Percentiles rank a stretch among this genome's conserved stretches.
Conservation (phyloP, 805 yeast species). For the Yamadazyma tumulicola region DNA sequence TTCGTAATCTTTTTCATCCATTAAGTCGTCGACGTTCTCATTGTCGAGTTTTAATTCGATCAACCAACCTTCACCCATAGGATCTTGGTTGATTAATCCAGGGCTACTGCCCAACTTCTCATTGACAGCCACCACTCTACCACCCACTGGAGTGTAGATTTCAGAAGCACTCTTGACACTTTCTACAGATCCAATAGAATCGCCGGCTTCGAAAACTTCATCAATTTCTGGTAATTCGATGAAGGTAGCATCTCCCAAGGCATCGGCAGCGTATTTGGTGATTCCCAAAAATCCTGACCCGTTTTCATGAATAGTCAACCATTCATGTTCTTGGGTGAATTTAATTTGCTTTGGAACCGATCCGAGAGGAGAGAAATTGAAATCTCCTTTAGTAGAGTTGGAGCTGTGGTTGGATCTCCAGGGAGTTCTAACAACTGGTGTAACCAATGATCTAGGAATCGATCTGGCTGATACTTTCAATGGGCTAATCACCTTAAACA, state of each 20-base stretch:
- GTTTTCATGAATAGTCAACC: constrained; percentile 85
- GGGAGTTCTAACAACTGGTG: background rate
- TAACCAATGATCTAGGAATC: background rate
- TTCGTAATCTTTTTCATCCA: constrained; percentile 55
- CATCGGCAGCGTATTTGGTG: constrained; percentile 92
- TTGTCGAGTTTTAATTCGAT: constrained; percentile 64
- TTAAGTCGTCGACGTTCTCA: constrained; percentile 37
- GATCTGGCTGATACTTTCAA: too few species aligned
- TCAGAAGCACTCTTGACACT: constrained; percentile 93
- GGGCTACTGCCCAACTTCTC: constrained; percentile 65
- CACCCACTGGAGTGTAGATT: constrained; percentile 82
- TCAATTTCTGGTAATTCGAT: constrained; percentile 84
- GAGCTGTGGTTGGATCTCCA: too few species aligned
- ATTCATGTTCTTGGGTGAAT: constrained; percentile 90
- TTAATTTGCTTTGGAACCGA: constrained; percentile 44
- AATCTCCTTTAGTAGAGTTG: background rate
- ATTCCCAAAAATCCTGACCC: constrained; percentile 84
- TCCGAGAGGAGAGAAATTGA: background rate
- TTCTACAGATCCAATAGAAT: constrained; percentile 88
- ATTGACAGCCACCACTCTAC: constrained; percentile 73
- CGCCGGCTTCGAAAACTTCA: constrained; percentile 62
- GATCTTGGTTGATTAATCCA: constrained; percentile 77
- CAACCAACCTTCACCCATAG: constrained; percentile 93
- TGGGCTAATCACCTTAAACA: too few species aligned
- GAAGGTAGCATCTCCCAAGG: constrained; percentile 94